Evolutionary conservation across 352 stramenopile genomes (phyloP).

Genomic region (Phytopythium mirpurense): DNA sequence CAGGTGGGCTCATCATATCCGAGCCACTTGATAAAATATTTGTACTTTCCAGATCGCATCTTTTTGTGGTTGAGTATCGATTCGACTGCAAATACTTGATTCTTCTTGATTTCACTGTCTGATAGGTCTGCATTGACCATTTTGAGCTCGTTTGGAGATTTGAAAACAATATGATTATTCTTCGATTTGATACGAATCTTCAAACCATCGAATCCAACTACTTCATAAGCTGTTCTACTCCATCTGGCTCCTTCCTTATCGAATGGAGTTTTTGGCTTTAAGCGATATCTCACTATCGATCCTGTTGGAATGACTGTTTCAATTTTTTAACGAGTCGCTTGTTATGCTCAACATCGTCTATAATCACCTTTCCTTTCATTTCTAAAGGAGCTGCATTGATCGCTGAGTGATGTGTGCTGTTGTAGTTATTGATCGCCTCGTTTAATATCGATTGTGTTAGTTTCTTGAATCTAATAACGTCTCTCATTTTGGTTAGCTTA

Average conservation of each 20-base stretch:
- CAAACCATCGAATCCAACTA: slow-evolving; percentile 21
- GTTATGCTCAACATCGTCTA: slow-evolving; percentile 15
- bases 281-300: slow-evolving; percentile 7
- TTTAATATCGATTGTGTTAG: slow-evolving; percentile 17
- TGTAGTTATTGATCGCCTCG: slow-evolving; percentile 31
- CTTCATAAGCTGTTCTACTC: slow-evolving; percentile 13
- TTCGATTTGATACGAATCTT: slow-evolving; percentile 22
- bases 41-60: slow-evolving; percentile 14
- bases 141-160: slow-evolving; percentile 16
- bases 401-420: slow-evolving; percentile 21
- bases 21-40: slow-evolving; percentile 23
- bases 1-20: slow-evolving; percentile 14
- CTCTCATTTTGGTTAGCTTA: no score
- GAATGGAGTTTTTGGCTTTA: slow-evolving; percentile 20
- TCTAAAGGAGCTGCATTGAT: slow-evolving; percentile 21
- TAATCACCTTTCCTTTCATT: slow-evolving; percentile 21
- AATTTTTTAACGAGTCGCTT: no score
- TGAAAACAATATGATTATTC: slow-evolving; percentile 24
- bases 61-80: slow-evolving; percentile 9
- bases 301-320: slow-evolving; percentile 12
- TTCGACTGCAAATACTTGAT: slow-evolving; percentile 19
- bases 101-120: slow-evolving; percentile 10
- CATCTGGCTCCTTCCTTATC: slow-evolving; percentile 19
- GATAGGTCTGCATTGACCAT: slow-evolving; percentile 13
- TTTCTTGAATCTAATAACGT: no score